Evolutionary conservation across 257 asterid species (phyloP), one percentile per base, ranked within the genome.

Genomic region (Phtheirospermum japonicum): DNA sequence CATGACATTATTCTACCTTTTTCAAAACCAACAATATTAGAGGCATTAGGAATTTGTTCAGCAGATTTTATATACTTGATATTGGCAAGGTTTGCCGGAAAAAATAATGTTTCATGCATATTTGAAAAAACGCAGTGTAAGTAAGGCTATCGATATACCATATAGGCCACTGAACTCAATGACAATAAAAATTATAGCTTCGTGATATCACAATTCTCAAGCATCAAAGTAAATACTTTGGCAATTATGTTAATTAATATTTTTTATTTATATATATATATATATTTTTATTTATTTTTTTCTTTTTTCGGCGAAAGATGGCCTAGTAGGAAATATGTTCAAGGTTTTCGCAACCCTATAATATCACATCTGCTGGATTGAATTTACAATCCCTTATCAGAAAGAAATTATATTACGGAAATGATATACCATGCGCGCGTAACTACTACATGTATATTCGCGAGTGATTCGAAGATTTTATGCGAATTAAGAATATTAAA

Each of bases 301-400:
- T n/a, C n/a, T n/a, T n/a, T n/a, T n/a, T n/a, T n/a, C n/a, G n/a
- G n/a, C n/a, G n/a, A n/a, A 62, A 48, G 12, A 50, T 31, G 58
- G 11, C 48, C 58, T n/a, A 45, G 34, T 9, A 5, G 48, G 34
- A 63, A 36, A 49, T 63, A 19, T 30, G 9, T 46, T 49, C 49
- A 49, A 48, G 16, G 11, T 9, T 17, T 33, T 32, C 5, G 4
- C 18, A 20, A 50, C 53, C 57, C n/a, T n/a, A n/a, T 37, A 59
- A 33, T 30, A 17, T 49, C 26, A 40, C 33, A 45, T 23, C 16
- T 34, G 9, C 16, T 34, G 9, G 31, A 36, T 48, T 48, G 16
- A 1, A 14, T 18, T 36, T 36, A n/a, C 1, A 9, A 3, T 13
- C 16, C 13, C 48, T 4, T 13, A 12, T 4, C 16, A 42, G 1